Evolutionary conservation across 768 basidiomycete species (phyloP), one percentile per base, ranked within the genome.

Genomic region (Rhizopogon vulgaris): DNA sequence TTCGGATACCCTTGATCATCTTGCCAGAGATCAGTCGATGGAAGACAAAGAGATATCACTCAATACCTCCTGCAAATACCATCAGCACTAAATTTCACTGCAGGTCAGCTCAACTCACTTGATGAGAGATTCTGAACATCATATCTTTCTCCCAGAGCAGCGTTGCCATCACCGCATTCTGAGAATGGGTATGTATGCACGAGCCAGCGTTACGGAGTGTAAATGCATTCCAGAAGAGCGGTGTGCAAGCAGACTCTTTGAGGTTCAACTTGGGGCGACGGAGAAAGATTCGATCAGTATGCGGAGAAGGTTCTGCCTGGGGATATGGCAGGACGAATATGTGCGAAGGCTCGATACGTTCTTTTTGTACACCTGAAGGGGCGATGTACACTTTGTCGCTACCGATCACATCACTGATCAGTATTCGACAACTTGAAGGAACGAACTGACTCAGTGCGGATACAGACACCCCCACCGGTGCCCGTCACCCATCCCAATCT

Each of bases 181-280:
- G 91, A 0, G 87, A 90, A 63, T 94, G 92, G 0, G 91, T 94
- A 63, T 94, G 92, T 56, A 94, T 91, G 60, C 90, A 94, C 40
- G 89, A 89, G 1, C 87, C 87, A 2, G 91, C 90, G 53, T 78
- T 72, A 18, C 89, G 76, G 56, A 88, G 69, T 30, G 85, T 84
- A 63, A 92, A 94, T 2, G 91, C 89, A 62, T 91, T 92, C 89
- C 89, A 94, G 73, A 94, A 94, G 14, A 93, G 73, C 11, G 92
- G 92, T 0, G 91, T 93, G 65, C 92, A 94, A 0, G 87, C 87
- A 1, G 86, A 89, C 61, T 94, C 90, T 60, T 89, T 92, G 54
- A 94, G 74, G 52, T 82, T 78, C 55, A 74, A 65, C 10, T 74
- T 71, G 9, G 92, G 90, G 25, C 84, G 82, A 48, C 91, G 80